Evolutionary conservation across 73 alveolate genomes (phyloP).

Genomic region (Durusdinium trenchii): DNA sequence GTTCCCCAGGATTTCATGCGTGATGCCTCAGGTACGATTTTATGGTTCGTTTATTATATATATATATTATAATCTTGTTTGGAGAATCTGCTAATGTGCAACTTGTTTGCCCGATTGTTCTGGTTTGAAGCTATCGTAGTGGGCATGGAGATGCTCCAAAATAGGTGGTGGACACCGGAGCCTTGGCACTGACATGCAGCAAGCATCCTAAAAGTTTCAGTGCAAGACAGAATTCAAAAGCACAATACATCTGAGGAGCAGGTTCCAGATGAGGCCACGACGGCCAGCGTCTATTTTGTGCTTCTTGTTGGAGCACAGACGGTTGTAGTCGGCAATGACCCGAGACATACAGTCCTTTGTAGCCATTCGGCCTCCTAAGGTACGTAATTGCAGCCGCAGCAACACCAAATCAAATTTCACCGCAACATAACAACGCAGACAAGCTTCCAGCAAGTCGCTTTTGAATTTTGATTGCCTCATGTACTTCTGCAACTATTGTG

Average conservation of each 20-base stretch:
- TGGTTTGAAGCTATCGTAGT: neutral
- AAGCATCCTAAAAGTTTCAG: neutral
- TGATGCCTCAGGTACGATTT: neutral
- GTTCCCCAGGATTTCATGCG: neutral
- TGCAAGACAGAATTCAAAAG: too few relatives aligned
- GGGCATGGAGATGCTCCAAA: neutral
- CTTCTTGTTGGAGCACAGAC: neutral
- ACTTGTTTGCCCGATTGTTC: neutral
- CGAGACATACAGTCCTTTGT: neutral
- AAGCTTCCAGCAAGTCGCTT: neutral
- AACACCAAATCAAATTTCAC: too few relatives aligned
- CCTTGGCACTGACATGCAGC: neutral
- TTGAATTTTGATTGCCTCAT: neutral
- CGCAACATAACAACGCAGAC: neutral
- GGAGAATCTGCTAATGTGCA: neutral
- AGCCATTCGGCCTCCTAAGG: too few relatives aligned
- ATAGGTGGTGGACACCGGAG: neutral
- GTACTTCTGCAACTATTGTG: neutral
- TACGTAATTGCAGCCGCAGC: too few relatives aligned
- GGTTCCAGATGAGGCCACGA: neutral
- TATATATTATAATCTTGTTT: neutral
- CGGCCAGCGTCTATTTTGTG: slow-evolving; percentile 4
- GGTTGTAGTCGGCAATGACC: neutral
- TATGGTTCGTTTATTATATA: neutral
- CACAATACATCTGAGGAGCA: too few relatives aligned